Evolutionary conservation across 2,329 filamentous ascomycete species (phyloP), one percentile per base, ranked within the genome.

Genomic region (Aureobasidium namibiae): DNA sequence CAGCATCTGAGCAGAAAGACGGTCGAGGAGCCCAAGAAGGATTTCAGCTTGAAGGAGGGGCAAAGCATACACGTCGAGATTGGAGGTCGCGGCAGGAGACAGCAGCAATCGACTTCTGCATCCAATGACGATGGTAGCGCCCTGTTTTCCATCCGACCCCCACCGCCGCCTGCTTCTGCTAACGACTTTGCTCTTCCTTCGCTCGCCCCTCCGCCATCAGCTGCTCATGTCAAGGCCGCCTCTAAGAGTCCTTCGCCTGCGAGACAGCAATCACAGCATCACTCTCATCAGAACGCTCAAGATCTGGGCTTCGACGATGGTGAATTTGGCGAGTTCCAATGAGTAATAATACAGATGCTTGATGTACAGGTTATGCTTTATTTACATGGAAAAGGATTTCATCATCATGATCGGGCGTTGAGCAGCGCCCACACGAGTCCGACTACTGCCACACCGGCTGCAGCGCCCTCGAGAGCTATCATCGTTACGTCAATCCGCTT

Each of bases 21-120:
- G 44, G 73, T 73, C 42, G 75, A 78, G 60, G 81, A 82, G 68
- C 69, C 67, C 34, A 86, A 85, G 74, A 83, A 82, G 64, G 90
- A 95, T 68, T 91, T 90, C 69, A 92, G 88, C 67, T 72, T 96
- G 63, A 95, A 95, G 72, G 90, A 92, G 61, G 90, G 90, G 11
- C 87, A 96, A 79, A 95, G 88, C 18, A 95, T 95, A 66, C 90
- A 86, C 24, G 85, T 95, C 64, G 89, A 88, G 70, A 80, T 94
- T 54, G 84, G 83, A 4, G 83, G 84, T 23, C 81, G 78, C 65
- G 78, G 82, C 1, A 66, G 74, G 65, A 78, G 70, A 46, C 58
- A 62, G 61, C 70, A 70, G 48, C 29, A 39, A 21, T 34, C 26
- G 2, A 26, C 4, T 24, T 5, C 31, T 21, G 24, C 29, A 29